phyloP scores from a whole-genome alignment of 176 grass and related monocot species.

The Avena eriantha region DNA sequence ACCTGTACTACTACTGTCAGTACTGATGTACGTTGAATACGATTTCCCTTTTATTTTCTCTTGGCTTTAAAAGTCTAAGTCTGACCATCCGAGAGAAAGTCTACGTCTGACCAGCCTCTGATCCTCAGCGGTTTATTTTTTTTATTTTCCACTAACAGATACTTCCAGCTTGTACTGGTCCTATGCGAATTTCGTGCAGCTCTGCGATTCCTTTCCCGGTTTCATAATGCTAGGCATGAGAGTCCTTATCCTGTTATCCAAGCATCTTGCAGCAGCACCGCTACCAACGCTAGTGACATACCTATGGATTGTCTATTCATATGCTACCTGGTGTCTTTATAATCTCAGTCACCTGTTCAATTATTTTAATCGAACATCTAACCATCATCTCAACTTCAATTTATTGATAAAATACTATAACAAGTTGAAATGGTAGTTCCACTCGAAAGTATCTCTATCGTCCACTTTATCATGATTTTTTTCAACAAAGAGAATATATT shows the following conservation, averaged over 20 bases:
- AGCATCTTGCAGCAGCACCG: neutral
- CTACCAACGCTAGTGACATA: neutral
- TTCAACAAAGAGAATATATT: no score
- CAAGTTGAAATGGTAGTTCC: neutral
- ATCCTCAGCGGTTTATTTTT: neutral
- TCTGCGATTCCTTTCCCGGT: neutral
- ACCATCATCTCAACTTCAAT: neutral
- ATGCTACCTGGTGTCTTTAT: neutral
- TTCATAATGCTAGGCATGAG: neutral
- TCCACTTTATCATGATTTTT: neutral
- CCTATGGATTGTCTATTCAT: neutral
- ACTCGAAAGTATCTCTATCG: no score
- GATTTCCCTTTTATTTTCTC: constrained; percentile 8
- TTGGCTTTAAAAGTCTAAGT: neutral
- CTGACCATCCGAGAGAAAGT: neutral
- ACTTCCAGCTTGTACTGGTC: neutral
- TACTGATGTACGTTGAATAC: constrained; percentile 33
- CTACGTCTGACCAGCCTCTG: neutral
- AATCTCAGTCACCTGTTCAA: neutral
- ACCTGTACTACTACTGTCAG: constrained; percentile 38
- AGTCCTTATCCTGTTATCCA: neutral
- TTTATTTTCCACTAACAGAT: neutral
- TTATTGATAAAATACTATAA: neutral
- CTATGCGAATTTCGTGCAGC: neutral
- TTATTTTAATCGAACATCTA: neutral